Evolutionary conservation across 805 yeast species (phyloP).

Genomic region (Candida palmyrensis): DNA sequence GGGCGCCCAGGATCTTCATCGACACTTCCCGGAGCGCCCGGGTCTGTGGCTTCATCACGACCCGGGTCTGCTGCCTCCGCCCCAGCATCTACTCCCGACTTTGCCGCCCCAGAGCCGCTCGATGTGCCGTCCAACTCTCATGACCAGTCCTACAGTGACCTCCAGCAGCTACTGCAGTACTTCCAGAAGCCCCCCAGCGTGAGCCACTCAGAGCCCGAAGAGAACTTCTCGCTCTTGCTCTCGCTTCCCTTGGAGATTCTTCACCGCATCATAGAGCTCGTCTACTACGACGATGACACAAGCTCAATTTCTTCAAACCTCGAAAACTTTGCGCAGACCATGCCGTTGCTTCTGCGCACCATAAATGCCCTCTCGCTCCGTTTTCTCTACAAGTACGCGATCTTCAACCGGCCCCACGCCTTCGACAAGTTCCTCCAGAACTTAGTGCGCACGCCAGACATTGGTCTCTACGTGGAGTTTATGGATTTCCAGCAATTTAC

Average conservation of each 20-base stretch:
- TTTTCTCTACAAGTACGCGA: conserved; percentile 60
- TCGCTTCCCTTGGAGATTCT: conserved; percentile 53
- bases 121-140: no score
- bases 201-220: no score
- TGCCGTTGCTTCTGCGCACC: conserved; percentile 51
- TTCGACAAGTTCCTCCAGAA: conserved; percentile 67
- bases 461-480: conserved; percentile 62
- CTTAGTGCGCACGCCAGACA: conserved; percentile 35
- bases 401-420: conserved; percentile 74
- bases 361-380: conserved; percentile 55
- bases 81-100: no score
- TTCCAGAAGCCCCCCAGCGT: no score
- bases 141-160: no score
- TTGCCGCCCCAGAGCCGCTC: no score
- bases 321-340: conserved; percentile 46
- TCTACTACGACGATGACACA: conserved; percentile 48
- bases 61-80: no score
- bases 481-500: conserved; percentile 88
- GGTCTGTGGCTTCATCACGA: no score
- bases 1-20: no score
- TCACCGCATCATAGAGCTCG: conserved; percentile 50
- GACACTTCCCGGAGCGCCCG: no score
- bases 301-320: conserved; percentile 48
- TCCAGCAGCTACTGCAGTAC: no score
- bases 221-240: conserved; percentile 8